phyloP scores from a whole-genome alignment of 2,329 filamentous ascomycete species.

The Calcarisporium arbuscula region DNA sequence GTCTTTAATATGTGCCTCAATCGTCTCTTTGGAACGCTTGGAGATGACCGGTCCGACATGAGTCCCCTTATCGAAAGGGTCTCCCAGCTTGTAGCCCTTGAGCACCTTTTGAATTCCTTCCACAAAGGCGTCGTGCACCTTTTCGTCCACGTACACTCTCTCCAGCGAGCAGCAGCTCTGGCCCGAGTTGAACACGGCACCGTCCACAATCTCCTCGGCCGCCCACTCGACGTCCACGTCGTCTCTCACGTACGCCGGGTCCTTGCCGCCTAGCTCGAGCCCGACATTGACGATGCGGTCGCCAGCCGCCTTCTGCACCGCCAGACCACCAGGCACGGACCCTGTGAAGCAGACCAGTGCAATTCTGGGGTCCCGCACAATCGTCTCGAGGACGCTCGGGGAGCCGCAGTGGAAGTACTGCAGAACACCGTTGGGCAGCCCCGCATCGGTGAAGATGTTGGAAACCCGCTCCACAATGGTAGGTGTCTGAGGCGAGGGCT shows the following conservation, averaged over 20 bases:
- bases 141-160: conserved; percentile 82
- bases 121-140: conserved; percentile 78
- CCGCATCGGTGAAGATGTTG: conserved; percentile 70
- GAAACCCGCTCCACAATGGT: conserved; percentile 82
- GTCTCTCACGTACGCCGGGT: conserved; percentile 79
- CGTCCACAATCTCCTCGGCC: conserved; percentile 90
- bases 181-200: conserved; percentile 96
- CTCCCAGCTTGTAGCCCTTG: conserved; percentile 76
- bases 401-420: conserved; percentile 91
- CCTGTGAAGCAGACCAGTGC: conserved; percentile 88
- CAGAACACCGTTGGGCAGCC: conserved; percentile 75
- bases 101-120: conserved; percentile 74
- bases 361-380: conserved; percentile 72
- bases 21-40: conserved; percentile 66
- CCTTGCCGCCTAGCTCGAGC: conserved; percentile 89
- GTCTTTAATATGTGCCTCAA: conserved; percentile 74
- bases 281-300: conserved; percentile 81
- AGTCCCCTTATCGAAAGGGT: conserved; percentile 72
- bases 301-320: conserved; percentile 77
- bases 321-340: conserved; percentile 79
- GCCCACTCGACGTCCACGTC: conserved; percentile 90
- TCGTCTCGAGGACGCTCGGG: conserved; percentile 65
- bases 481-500: conserved; percentile 91
- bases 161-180: conserved; percentile 95
- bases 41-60: conserved; percentile 88